Conservation (phyloP, 1,139 yeast genomes). For the Magnusiomyces magnusii region DNA sequence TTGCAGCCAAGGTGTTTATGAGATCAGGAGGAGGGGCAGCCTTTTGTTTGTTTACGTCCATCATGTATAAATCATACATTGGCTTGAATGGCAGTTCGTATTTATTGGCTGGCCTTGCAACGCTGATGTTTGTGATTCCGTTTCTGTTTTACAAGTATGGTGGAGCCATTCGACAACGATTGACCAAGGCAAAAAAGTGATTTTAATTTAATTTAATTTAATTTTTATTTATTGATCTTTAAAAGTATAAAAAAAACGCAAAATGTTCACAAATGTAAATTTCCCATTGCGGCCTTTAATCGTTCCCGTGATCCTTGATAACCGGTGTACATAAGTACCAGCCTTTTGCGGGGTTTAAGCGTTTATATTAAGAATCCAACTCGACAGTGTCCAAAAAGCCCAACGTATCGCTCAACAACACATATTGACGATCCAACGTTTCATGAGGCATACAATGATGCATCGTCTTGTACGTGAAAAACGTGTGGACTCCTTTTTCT, state of each 20-base stretch:
- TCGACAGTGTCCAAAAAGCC: not conserved
- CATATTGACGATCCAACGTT: not conserved
- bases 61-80: constrained; percentile 54
- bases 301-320: no score
- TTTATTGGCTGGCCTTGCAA: constrained; percentile 72
- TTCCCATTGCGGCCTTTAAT: no score
- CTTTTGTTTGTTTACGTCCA: constrained; percentile 71
- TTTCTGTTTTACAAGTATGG: constrained; percentile 71
- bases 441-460: constrained; percentile 4
- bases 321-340: no score
- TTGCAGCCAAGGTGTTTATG: constrained; percentile 82
- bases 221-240: no score
- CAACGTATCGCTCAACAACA: not conserved
- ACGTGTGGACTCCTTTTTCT: not conserved
- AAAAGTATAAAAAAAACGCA: no score
- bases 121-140: constrained; percentile 79
- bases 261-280: no score
- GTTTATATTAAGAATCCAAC: no score
- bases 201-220: no score
- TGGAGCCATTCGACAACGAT: constrained; percentile 49
- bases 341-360: no score
- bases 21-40: constrained; percentile 87
- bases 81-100: constrained; percentile 82
- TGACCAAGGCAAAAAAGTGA: constrained; percentile 22
- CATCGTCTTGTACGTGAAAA: not conserved